Conservation (phyloP, 2,329 filamentous ascomycete genomes). For the Cercospora zeina region DNA sequence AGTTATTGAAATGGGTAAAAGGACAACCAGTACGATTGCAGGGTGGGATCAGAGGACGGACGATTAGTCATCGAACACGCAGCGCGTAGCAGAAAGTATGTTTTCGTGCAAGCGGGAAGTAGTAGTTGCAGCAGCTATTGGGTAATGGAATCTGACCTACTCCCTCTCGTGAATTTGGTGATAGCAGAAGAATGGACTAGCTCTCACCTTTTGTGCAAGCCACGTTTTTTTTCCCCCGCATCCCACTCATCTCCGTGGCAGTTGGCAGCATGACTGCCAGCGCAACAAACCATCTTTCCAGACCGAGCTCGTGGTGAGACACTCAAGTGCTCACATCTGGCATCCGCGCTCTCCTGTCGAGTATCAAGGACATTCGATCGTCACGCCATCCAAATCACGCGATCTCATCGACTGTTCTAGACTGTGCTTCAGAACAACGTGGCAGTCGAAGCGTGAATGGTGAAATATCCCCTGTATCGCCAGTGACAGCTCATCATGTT, state of each 20-base stretch:
- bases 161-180: background rate
- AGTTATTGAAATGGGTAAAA: background rate
- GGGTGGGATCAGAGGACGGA: background rate
- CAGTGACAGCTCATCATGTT: constrained; percentile 6
- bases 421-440: background rate
- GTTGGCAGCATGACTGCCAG: background rate
- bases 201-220: background rate
- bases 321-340: background rate
- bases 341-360: background rate
- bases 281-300: background rate
- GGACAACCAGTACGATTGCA: background rate
- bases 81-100: background rate
- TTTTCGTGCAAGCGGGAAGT: background rate
- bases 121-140: background rate
- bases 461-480: background rate
- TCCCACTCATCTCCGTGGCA: background rate
- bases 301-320: background rate
- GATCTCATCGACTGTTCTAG: background rate
- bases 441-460: background rate
- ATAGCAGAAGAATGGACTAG: background rate
- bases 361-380: background rate
- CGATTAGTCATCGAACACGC: no score
- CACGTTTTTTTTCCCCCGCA: background rate
- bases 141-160: constrained; percentile 3
- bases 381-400: background rate